phyloP scores from a whole-genome alignment of 768 basidiomycete genomes.

The Mycena chlorophos region DNA sequence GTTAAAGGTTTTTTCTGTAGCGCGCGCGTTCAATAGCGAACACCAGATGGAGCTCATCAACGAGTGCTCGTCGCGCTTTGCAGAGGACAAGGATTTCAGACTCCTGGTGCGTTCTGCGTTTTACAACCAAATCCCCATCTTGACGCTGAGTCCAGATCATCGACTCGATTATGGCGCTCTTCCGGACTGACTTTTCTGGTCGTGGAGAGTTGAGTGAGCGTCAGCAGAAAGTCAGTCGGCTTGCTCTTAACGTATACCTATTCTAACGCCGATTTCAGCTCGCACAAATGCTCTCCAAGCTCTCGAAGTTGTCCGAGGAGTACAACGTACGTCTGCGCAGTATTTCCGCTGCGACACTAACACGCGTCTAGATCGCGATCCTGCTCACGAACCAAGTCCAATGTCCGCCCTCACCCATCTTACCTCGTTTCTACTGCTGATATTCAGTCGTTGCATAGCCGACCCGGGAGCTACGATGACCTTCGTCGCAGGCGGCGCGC shows the following conservation, averaged over 20 bases:
- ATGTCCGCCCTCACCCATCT: slow-evolving; percentile 44
- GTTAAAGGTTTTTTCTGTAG: slow-evolving; percentile 37
- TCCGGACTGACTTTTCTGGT: slow-evolving; percentile 91
- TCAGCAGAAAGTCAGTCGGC: slow-evolving; percentile 74
- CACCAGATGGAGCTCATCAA: slow-evolving; percentile 96
- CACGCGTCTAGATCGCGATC: slow-evolving; percentile 64
- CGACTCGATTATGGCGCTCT: slow-evolving; percentile 96
- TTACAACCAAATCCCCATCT: neutral
- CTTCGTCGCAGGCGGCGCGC: slow-evolving; percentile 89
- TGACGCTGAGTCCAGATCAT: slow-evolving; percentile 60
- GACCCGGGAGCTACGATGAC: slow-evolving; percentile 96
- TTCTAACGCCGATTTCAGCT: slow-evolving; percentile 48
- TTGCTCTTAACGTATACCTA: neutral
- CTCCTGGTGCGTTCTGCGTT: slow-evolving; percentile 50
- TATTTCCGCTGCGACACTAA: slow-evolving; percentile 9
- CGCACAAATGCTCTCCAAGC: slow-evolving; percentile 91
- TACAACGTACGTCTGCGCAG: slow-evolving; percentile 59
- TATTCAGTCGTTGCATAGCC: slow-evolving; percentile 44
- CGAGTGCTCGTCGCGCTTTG: slow-evolving; percentile 83
- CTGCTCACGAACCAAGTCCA: slow-evolving; percentile 93
- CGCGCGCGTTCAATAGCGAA: slow-evolving; percentile 89
- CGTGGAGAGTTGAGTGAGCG: slow-evolving; percentile 92
- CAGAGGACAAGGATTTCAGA: slow-evolving; percentile 84
- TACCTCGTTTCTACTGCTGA: neutral
- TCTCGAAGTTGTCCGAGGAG: slow-evolving; percentile 90